phyloP scores from a whole-genome alignment of 345 rosid species.

The Chamaenerion angustifolium region DNA sequence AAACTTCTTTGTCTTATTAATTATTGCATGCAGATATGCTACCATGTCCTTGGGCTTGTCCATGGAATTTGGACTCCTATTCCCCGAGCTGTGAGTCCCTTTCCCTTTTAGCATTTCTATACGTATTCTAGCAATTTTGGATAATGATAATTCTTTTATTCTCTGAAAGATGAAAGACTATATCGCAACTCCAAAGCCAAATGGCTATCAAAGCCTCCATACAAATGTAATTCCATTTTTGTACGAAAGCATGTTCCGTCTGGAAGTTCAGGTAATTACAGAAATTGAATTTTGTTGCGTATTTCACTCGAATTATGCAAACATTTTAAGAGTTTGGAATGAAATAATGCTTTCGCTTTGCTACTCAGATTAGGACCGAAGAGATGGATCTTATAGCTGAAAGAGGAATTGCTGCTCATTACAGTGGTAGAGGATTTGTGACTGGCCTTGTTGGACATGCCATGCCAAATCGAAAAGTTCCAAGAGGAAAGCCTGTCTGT shows the following conservation, averaged over 20 bases:
- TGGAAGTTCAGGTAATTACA: conserved; percentile 67
- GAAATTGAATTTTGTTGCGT: background rate
- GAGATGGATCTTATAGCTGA: conserved; percentile 96
- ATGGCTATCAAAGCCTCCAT: conserved; percentile 97
- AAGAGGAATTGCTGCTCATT: conserved; percentile 97
- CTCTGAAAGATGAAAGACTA: conserved; percentile 78
- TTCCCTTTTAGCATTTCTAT: conserved; percentile 4
- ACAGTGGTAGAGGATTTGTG: conserved; percentile 72
- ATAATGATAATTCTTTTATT: conserved; percentile 8
- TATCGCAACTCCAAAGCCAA: conserved; percentile 96
- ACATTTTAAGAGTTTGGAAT: background rate
- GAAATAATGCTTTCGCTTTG: background rate
- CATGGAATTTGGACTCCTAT: conserved; percentile 96
- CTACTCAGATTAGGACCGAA: conserved; percentile 82
- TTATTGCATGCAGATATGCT: conserved; percentile 68
- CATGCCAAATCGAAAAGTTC: conserved; percentile 43
- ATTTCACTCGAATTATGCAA: background rate
- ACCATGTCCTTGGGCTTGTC: conserved; percentile 88
- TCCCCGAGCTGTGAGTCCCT: conserved; percentile 65
- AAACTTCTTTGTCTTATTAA: conserved; percentile 12
- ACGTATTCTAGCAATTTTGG: background rate
- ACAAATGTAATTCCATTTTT: conserved; percentile 82
- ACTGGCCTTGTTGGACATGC: conserved; percentile 69
- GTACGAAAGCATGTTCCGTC: conserved; percentile 78
- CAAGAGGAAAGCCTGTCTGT: conserved; percentile 67